Evolutionary conservation across 352 stramenopile species (phyloP).

Genomic region (Thalassiosira allenii): DNA sequence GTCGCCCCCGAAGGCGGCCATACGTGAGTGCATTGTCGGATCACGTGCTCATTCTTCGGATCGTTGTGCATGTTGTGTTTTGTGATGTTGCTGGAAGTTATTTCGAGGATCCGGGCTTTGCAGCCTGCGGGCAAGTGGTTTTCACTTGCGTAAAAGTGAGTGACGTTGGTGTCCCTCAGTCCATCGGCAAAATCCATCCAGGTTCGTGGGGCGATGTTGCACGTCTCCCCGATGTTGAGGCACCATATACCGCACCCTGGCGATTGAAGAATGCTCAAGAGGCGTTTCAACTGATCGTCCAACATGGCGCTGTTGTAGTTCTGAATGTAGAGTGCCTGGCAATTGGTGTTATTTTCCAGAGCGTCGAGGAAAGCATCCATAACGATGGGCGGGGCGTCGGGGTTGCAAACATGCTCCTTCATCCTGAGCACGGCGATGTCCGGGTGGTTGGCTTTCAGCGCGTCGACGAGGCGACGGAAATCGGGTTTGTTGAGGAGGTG

Average conservation of each 20-base stretch:
- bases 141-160: constrained; percentile 90
- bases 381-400: constrained; percentile 84
- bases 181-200: constrained; percentile 87
- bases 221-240: constrained; percentile 89
- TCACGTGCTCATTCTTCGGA: constrained; percentile 88
- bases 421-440: constrained; percentile 89
- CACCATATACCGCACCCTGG: constrained; percentile 88
- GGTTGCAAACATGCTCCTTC: constrained; percentile 88
- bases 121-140: constrained; percentile 87
- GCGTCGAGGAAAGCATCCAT: constrained; percentile 87
- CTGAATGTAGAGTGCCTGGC: constrained; percentile 89
- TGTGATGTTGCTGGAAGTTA: constrained; percentile 87
- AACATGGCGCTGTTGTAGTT: constrained; percentile 89
- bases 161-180: constrained; percentile 83
- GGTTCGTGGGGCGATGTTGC: constrained; percentile 84
- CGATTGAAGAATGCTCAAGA: constrained; percentile 84
- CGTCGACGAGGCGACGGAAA: constrained; percentile 79
- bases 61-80: constrained; percentile 89
- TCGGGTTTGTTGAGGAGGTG: constrained; percentile 66
- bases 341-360: constrained; percentile 88
- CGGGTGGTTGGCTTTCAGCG: constrained; percentile 80
- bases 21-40: constrained; percentile 88
- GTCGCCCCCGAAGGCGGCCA: too few species aligned
- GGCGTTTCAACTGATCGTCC: constrained; percentile 87
- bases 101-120: constrained; percentile 87